Base-by-base conservation (phyloP, 2,329 filamentous ascomycete species). In the Trichothecium roseum region DNA sequence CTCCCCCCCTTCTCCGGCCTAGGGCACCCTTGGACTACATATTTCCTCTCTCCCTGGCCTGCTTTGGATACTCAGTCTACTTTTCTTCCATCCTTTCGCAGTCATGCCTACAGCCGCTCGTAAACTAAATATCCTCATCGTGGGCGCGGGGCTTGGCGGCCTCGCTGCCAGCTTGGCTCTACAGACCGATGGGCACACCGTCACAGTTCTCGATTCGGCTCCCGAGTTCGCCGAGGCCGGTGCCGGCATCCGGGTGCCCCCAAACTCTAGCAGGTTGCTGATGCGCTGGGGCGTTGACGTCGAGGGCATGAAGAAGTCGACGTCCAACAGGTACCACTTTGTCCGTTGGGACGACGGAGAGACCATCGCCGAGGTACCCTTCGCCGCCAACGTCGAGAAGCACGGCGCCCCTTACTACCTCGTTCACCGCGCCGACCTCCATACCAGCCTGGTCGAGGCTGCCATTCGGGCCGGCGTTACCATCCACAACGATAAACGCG, bases 351-450 rank as follows among this genome's bases (percentile, higher is more conserved):
- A 47, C 9, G 41, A 49, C 34, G 52, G 52, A 3, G 35, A 40
- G 8, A 45, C 41, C 2, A 47, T 55, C 15, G 40, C 41, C n/a
- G 40, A 49, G 5, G 28, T 50, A 14, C 41, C 46, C 2, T 47
- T 50, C 33, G 14, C n/a, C n/a, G n/a, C n/a, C n/a, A n/a, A n/a
- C n/a, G 61, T 64, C 6, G 48, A 51, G 3, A 69, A 68, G 40
- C 80, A 80, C 43, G 57, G 56, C 10, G 67, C 71, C 1, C 74
- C 74, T 0, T 78, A 77, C 43, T 55, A 68, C 28, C 69, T 76
- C 35, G 50, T 78, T n/a, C 76, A 81, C 49, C 68, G 77, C 2
- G 72, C 72, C 3, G 76, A 81, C 46, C 54, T 79, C 14, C 74
- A 80, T 41, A 56, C 62, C 7, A 63, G 68, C 0, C 55, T 81